phyloP scores from a whole-genome alignment of 202 grass and related monocot species.

The Hordeum pubiflorum region DNA sequence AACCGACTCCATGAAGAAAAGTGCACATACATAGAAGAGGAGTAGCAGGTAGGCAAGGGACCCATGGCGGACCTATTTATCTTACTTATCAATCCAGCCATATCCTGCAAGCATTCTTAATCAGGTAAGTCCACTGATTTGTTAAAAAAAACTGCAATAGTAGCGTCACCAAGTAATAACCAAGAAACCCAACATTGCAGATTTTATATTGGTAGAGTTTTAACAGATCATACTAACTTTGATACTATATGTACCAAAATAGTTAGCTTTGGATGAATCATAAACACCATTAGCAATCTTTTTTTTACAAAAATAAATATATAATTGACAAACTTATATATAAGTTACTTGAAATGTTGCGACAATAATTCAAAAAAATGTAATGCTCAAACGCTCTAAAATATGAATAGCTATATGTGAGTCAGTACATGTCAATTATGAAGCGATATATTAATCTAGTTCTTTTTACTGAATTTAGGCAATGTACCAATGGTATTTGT shows the following conservation, averaged over 20 bases:
- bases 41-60: conserved; percentile 84
- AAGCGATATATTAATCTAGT: neutral
- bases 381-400: neutral
- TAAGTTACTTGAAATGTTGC: neutral
- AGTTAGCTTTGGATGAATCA: neutral
- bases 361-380: neutral
- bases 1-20: conserved; percentile 2
- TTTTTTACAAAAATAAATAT: neutral
- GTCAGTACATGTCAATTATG: neutral
- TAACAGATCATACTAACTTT: neutral
- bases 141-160: neutral
- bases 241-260: neutral
- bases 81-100: conserved; percentile 97
- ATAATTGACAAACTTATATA: neutral
- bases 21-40: conserved; percentile 66
- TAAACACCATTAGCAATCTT: neutral
- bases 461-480: neutral
- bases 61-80: conserved; percentile 94
- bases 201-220: neutral
- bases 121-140: neutral
- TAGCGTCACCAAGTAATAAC: neutral
- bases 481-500: neutral
- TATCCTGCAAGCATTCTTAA: conserved; percentile 62
- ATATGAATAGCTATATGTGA: neutral
- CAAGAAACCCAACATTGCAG: neutral